These are phyloP conservation scores for Elongisporangium prolatum DNA, from an alignment of 352 stramenopile genomes.

Conservation along the genomic window DNA sequence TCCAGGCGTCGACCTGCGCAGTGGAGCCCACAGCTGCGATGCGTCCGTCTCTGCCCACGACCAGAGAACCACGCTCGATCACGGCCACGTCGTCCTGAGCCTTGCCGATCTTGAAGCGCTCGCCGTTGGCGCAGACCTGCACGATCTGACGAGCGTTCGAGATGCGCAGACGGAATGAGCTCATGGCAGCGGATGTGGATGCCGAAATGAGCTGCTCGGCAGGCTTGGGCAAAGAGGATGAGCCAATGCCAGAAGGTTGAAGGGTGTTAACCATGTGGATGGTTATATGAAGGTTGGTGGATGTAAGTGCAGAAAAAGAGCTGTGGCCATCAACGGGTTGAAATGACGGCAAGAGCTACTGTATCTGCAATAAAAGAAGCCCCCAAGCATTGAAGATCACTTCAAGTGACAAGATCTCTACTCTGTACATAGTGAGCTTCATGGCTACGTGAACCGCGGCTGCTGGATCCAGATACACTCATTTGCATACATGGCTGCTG, in stretches of 20 bases:
- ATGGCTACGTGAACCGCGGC: too few species aligned
- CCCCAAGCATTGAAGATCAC: too few species aligned
- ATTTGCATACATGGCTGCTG: too few species aligned
- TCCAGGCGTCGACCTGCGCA: slow-evolving; percentile 50
- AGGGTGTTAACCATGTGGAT: not conserved
- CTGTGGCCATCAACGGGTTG: not conserved
- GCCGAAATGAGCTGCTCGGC: not conserved
- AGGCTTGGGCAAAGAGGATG: not conserved
- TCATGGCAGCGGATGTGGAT: slow-evolving; percentile 27
- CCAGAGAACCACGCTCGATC: slow-evolving; percentile 49
- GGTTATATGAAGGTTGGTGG: not conserved
- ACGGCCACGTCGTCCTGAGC: slow-evolving; percentile 61
- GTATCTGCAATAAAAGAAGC: not conserved
- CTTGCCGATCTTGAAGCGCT: slow-evolving; percentile 58
- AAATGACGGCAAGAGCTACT: not conserved
- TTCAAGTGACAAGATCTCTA: too few species aligned
- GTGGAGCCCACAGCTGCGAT: slow-evolving; percentile 63
- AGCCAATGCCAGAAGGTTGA: not conserved
- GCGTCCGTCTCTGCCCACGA: slow-evolving; percentile 45
- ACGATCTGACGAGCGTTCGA: slow-evolving; percentile 62
- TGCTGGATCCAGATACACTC: too few species aligned
- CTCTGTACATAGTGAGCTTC: too few species aligned
- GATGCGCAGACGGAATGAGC: slow-evolving; percentile 67
- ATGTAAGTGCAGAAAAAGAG: not conserved
- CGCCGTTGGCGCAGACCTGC: slow-evolving; percentile 58